phyloP scores from a whole-genome alignment of 768 basidiomycete species.

The Russula emetica region DNA sequence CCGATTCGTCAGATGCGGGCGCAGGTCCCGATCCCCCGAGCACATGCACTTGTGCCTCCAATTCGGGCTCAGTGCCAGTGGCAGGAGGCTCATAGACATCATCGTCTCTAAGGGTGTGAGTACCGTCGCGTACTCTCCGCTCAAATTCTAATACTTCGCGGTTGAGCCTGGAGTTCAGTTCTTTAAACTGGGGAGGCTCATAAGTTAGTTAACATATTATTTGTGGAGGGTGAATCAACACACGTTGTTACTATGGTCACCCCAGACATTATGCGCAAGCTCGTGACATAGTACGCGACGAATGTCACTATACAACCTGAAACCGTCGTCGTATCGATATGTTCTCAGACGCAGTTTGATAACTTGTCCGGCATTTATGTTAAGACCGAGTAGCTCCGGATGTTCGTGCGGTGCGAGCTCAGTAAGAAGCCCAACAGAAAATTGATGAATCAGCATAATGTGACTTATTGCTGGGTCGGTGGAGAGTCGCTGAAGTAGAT shows the following conservation, averaged over 20 bases:
- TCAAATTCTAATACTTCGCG: conserved; percentile 70
- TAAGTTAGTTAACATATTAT: neutral
- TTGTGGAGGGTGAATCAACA: conserved; percentile 30
- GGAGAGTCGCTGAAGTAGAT: conserved; percentile 44
- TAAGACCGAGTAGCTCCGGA: conserved; percentile 63
- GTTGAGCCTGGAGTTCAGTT: conserved; percentile 69
- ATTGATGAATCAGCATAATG: conserved; percentile 60
- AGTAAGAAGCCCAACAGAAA: conserved; percentile 59
- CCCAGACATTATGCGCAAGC: conserved; percentile 61
- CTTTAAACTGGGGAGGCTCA: conserved; percentile 55
- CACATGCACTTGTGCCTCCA: conserved; percentile 48
- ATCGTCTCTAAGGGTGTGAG: conserved; percentile 46
- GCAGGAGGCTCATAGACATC: conserved; percentile 49
- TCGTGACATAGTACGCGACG: too few species aligned
- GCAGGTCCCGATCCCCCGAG: conserved; percentile 40
- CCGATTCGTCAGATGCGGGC: conserved; percentile 39
- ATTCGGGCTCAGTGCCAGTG: conserved; percentile 45
- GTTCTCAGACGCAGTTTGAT: conserved; percentile 12
- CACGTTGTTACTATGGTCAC: conserved; percentile 69
- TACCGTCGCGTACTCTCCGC: conserved; percentile 45
- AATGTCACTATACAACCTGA: too few species aligned
- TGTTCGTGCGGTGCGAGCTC: conserved; percentile 78
- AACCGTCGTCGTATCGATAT: too few species aligned
- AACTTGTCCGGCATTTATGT: conserved; percentile 57
- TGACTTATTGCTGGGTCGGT: conserved; percentile 57